Percentiles rank a stretch among this genome's conserved stretches.
Conservation (phyloP, 805 yeast genomes). For the Grigorovia transvaalensis region DNA sequence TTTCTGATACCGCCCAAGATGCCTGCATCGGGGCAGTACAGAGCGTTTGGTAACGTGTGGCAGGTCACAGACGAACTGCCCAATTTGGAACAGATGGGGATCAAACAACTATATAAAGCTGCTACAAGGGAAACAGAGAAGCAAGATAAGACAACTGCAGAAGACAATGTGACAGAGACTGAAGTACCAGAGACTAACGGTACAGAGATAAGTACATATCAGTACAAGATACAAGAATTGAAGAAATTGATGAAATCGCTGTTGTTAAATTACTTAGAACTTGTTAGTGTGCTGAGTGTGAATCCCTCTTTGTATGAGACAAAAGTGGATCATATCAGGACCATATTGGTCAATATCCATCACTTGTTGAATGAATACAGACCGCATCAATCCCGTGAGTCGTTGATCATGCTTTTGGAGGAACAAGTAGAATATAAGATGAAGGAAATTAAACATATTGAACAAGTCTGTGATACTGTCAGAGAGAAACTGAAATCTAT, state of each 20-base stretch:
- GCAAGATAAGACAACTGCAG: not conserved
- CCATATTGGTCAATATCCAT: conserved; percentile 78
- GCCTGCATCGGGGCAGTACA: conserved; percentile 55
- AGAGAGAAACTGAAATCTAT: conserved; percentile 26
- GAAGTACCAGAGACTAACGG: conserved; percentile 9
- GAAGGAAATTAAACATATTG: conserved; percentile 38
- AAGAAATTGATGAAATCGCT: conserved; percentile 72
- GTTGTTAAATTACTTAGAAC: conserved; percentile 68
- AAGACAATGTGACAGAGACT: not conserved
- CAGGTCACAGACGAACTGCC: conserved; percentile 65
- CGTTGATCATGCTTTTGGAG: conserved; percentile 62
- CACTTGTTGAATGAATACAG: conserved; percentile 86
- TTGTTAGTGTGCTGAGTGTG: conserved; percentile 64
- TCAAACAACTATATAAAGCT: conserved; percentile 53
- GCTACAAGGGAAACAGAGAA: not conserved
- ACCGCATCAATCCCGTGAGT: conserved; percentile 91
- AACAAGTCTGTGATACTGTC: conserved; percentile 33
- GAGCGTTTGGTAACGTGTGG: conserved; percentile 91
- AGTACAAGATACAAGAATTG: conserved; percentile 53
- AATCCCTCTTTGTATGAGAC: conserved; percentile 55
- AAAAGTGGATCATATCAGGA: conserved; percentile 70
- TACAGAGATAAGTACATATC: conserved; percentile 29
- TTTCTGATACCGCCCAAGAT: conserved; percentile 55
- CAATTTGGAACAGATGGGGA: conserved; percentile 63
- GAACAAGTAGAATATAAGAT: conserved; percentile 59